Base-by-base conservation (phyloP, 2,329 filamentous ascomycete genomes). In the Trichoderma sp. region DNA sequence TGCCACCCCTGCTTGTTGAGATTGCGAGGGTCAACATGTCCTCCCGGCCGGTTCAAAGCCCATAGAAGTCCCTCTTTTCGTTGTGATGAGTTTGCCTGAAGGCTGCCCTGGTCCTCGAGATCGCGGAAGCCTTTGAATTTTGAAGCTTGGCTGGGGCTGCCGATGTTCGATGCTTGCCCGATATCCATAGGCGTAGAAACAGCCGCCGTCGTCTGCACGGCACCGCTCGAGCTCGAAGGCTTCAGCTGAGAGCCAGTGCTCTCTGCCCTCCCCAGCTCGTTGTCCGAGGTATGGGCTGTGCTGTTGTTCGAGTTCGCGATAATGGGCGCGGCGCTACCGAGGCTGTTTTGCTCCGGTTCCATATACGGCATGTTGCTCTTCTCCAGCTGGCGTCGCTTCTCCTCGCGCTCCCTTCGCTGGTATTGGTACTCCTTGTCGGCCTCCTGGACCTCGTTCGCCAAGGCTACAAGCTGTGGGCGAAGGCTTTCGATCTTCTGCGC, bases 1-100 rank as follows among this genome's bases (percentile, higher is more conserved):
- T 99, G 95, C 95, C 95, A 99, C 58, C 92, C 93, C 77, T 96
- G 93, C 76, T 98, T 97, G 74, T 97, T 98, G 71, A 99, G 82
- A 19, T 92, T 93, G 71, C 95, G 92, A 10, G 95, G 95, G 75
- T 99, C 96, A 30, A 95, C 93, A 76, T 99, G 95, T 65, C 92
- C 94, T 19, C 93, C 93, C 3, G 94, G 94, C 68, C 92, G 87
- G 74, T 94, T 98, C 51, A 98, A 80, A 28, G 96, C 93, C 95
- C 95, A 99, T 7, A 99, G 78, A 10, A 99, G 82, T 6, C 95
- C 96, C 79, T 99, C 95, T 75, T 98, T 99, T 51, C 92, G 87
- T 70, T 94, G 90, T 21, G 83, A 80, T 24, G 78, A 80, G 5
- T 79, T 77, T 15, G 81, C 72, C 63, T 84, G 81, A 14, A 78